These are phyloP conservation scores for Phoenix roebelenii DNA, from an alignment of 176 grass and related monocot genomes.

Conservation along the genomic window DNA sequence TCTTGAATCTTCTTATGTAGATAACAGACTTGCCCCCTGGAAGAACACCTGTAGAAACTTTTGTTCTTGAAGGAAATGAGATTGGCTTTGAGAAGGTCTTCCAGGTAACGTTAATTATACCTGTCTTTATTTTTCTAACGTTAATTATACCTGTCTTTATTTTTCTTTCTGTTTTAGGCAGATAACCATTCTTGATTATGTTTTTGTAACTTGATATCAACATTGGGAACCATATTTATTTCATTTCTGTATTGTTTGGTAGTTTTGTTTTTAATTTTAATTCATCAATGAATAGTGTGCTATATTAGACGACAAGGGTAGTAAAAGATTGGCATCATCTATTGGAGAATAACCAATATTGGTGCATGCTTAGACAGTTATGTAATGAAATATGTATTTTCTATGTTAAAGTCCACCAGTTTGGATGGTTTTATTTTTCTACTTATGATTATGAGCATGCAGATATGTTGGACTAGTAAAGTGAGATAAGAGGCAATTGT, in stretches of 20 bases:
- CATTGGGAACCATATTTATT: too few species aligned
- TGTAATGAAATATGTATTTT: too few species aligned
- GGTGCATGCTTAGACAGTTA: too few species aligned
- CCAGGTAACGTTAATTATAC: slow-evolving; percentile 41
- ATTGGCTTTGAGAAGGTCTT: slow-evolving; percentile 68
- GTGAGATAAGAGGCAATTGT: too few species aligned
- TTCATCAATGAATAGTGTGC: too few species aligned
- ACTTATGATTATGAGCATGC: not conserved
- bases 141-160: not conserved
- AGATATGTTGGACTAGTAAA: too few species aligned
- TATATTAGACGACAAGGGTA: too few species aligned
- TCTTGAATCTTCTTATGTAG: slow-evolving; percentile 23
- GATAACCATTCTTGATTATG: not conserved
- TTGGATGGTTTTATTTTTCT: not conserved
- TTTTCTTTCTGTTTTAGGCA: slow-evolving; percentile 10
- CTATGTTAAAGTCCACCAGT: not conserved
- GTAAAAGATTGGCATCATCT: too few species aligned
- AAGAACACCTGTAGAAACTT: slow-evolving; percentile 64
- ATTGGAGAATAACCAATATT: too few species aligned
- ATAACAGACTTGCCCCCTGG: slow-evolving; percentile 93
- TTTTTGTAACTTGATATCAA: too few species aligned
- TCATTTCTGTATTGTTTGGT: too few species aligned
- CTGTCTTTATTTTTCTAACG: slow-evolving; percentile 15
- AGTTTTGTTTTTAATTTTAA: too few species aligned
- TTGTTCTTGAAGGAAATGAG: slow-evolving; percentile 80